phyloP scores from a whole-genome alignment of 805 yeast genomes.

The Candida insectalens region DNA sequence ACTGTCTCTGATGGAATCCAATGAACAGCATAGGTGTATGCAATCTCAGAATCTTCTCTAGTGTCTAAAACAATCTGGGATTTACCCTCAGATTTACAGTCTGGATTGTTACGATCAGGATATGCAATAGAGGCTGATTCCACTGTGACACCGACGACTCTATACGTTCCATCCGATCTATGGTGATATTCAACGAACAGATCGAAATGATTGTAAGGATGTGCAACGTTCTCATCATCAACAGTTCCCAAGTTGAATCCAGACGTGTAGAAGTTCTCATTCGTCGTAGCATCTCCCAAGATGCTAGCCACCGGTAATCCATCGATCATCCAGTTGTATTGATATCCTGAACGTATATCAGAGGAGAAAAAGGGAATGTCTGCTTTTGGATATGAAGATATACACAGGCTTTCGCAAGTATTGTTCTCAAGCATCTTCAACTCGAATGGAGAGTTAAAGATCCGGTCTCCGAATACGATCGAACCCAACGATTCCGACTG shows the following conservation, averaged over 20 bases:
- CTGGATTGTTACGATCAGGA: constrained; percentile 6
- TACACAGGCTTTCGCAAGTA: constrained; percentile 62
- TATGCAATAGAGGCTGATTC: constrained; percentile 47
- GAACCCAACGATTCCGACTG: constrained; percentile 91
- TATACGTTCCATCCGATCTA: constrained; percentile 52
- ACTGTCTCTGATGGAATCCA: constrained; percentile 63
- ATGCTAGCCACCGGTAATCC: constrained; percentile 86
- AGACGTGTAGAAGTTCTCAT: constrained; percentile 57
- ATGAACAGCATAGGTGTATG: constrained; percentile 74
- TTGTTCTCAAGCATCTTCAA: constrained; percentile 67
- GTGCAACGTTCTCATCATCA: constrained; percentile 43
- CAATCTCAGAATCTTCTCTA: constrained; percentile 55
- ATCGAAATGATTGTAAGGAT: constrained; percentile 73
- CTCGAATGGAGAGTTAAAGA: constrained; percentile 84
- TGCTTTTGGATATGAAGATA: constrained; percentile 43
- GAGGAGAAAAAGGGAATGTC: constrained; percentile 73
- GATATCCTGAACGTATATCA: constrained; percentile 73
- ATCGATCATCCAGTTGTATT: constrained; percentile 88
- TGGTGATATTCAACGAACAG: constrained; percentile 76
- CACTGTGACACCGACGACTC: constrained; percentile 88
- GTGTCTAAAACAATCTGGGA: too few species aligned
- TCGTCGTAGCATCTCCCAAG: constrained; percentile 46
- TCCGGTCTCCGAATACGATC: constrained; percentile 90
- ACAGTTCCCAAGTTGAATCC: constrained; percentile 76
- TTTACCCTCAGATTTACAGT: constrained; percentile 30